Evolutionary conservation across 768 basidiomycete species (phyloP).

Genomic region (Rhodocollybia butyracea): DNA sequence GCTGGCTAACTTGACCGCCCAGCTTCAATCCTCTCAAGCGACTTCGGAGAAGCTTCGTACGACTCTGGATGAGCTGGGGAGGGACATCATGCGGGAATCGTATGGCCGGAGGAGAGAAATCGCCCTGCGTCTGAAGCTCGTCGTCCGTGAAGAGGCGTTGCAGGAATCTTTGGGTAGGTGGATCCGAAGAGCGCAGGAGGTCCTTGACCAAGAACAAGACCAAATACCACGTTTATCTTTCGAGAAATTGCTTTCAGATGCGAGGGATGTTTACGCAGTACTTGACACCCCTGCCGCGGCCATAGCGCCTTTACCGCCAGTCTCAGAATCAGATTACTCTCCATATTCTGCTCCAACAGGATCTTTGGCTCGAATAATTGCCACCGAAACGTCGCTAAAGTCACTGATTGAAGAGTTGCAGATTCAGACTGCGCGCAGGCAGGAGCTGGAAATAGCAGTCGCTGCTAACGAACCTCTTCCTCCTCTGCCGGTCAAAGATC

Average conservation of each 20-base stretch:
- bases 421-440: constrained; percentile 46
- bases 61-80: constrained; percentile 66
- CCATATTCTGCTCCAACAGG: constrained; percentile 34
- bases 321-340: constrained; percentile 20
- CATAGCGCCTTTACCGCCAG: background rate
- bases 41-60: constrained; percentile 49
- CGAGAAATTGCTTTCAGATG: constrained; percentile 29
- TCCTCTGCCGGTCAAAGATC: background rate
- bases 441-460: constrained; percentile 39
- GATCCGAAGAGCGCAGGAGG: constrained; percentile 50
- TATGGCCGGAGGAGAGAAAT: constrained; percentile 75
- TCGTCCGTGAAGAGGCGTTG: constrained; percentile 62
- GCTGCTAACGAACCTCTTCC: background rate
- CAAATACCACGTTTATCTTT: constrained; percentile 22
- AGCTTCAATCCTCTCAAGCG: constrained; percentile 40
- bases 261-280: constrained; percentile 28
- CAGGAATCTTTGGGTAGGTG: constrained; percentile 54
- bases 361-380: constrained; percentile 48
- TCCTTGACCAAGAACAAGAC: constrained; percentile 18
- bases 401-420: constrained; percentile 57
- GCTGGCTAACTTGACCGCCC: constrained; percentile 38
- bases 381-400: constrained; percentile 47
- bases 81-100: constrained; percentile 66
- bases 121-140: constrained; percentile 55
- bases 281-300: constrained; percentile 24